These are phyloP conservation scores for Fragilaria radians DNA, from an alignment of 108 stramenopile genomes.

Conservation along the genomic window DNA sequence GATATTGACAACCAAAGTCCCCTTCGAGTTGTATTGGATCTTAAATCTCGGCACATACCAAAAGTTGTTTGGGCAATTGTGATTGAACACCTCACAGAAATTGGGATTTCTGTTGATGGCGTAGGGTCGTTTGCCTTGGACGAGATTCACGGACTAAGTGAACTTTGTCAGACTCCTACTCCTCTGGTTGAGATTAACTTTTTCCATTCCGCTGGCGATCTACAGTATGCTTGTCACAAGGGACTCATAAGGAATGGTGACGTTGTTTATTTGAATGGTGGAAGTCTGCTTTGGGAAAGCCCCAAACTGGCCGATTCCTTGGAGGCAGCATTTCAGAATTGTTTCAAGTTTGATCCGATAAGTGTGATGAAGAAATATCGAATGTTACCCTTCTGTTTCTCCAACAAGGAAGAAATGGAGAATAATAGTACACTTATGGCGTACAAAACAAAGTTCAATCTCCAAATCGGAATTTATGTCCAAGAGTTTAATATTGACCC, in stretches of 20 bases:
- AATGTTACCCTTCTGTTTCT: constrained; percentile 39
- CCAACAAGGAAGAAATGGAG: background rate
- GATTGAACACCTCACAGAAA: constrained; percentile 48
- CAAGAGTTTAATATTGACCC: constrained; percentile 87
- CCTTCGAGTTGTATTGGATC: constrained; percentile 66
- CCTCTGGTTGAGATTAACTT: constrained; percentile 59
- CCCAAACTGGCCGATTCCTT: too few species aligned
- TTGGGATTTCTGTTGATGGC: constrained; percentile 67
- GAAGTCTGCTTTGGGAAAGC: constrained; percentile 54
- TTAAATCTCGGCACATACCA: constrained; percentile 79
- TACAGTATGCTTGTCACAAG: constrained; percentile 72
- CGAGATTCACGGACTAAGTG: constrained; percentile 67
- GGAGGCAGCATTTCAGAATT: too few species aligned
- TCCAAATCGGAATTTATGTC: constrained; percentile 71
- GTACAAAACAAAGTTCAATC: constrained; percentile 60
- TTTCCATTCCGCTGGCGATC: constrained; percentile 81
- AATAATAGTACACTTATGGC: constrained; percentile 49
- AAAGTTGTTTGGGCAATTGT: constrained; percentile 63
- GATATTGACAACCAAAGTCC: too few species aligned
- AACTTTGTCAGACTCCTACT: constrained; percentile 35
- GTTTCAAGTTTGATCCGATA: too few species aligned
- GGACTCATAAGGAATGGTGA: constrained; percentile 61
- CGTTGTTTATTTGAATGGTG: constrained; percentile 81
- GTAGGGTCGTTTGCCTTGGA: constrained; percentile 63
- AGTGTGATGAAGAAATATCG: constrained; percentile 45